Percentiles rank a stretch among this genome's conserved stretches.
phyloP scores from a whole-genome alignment of 2,329 filamentous ascomycete genomes.

The Magnaporthiopsis rhizophila region DNA sequence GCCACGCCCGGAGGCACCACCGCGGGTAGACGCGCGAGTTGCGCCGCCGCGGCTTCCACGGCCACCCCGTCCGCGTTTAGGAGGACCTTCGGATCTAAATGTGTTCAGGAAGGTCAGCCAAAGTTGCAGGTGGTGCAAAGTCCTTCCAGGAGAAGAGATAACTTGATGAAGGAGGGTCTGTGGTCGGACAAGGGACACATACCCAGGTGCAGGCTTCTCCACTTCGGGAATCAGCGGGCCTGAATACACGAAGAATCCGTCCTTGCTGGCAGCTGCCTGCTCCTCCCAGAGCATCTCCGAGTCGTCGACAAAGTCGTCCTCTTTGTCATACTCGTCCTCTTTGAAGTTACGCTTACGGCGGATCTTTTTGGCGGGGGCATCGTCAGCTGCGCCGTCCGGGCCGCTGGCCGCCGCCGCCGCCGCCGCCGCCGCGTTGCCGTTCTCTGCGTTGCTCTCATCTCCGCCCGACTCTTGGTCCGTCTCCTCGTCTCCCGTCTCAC shows the following conservation, averaged over 20 bases:
- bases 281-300: conserved; percentile 94
- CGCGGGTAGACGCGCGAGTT: conserved; percentile 44
- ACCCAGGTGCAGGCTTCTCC: conserved; percentile 58
- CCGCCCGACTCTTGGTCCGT: conserved; percentile 61
- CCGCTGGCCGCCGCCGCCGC: conserved; percentile 50
- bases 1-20: conserved; percentile 55
- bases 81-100: conserved; percentile 60
- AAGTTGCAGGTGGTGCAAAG: background rate
- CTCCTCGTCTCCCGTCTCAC: conserved; percentile 69
- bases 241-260: conserved; percentile 97
- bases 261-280: conserved; percentile 85
- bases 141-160: background rate
- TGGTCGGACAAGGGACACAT: conserved; percentile 22
- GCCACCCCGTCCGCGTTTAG: conserved; percentile 56
- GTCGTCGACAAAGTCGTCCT: conserved; percentile 83
- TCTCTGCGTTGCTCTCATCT: conserved; percentile 84
- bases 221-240: conserved; percentile 83
- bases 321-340: conserved; percentile 76
- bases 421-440: conserved; percentile 41
- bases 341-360: conserved; percentile 77
- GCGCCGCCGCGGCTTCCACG: conserved; percentile 36
- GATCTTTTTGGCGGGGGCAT: conserved; percentile 49
- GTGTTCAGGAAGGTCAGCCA: conserved; percentile 16
- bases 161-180: no score
- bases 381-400: conserved; percentile 50